A percentile compares a stretch with the other conserved stretches of the same genome.
Evolutionary conservation across 2,329 filamentous ascomycete genomes (phyloP).

Genomic region (Apiospora aurea): DNA sequence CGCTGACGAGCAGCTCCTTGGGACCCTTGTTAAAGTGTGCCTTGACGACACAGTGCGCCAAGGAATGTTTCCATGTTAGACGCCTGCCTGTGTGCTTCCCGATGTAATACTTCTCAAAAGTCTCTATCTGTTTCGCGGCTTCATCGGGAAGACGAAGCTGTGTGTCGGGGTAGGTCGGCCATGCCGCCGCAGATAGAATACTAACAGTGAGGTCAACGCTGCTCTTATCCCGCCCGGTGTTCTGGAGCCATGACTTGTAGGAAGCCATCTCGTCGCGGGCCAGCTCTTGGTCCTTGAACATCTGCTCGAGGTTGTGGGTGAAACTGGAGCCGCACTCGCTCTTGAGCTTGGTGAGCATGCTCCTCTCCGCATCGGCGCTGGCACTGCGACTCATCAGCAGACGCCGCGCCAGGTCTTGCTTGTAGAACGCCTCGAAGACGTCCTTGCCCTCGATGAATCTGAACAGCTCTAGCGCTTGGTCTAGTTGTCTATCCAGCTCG

Average conservation of each 20-base stretch:
- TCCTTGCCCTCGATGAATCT: slow-evolving; percentile 97
- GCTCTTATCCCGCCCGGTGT: slow-evolving; percentile 52
- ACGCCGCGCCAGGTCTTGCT: slow-evolving; percentile 90
- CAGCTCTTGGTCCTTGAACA: slow-evolving; percentile 98
- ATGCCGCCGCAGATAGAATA: slow-evolving; percentile 88
- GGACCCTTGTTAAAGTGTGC: slow-evolving; percentile 79
- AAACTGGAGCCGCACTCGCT: slow-evolving; percentile 93
- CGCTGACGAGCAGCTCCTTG: slow-evolving; percentile 90
- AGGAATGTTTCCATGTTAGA: slow-evolving; percentile 88
- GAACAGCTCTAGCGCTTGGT: slow-evolving; percentile 93
- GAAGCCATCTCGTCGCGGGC: slow-evolving; percentile 91
- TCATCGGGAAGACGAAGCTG: slow-evolving; percentile 76
- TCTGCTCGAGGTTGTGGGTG: slow-evolving; percentile 96
- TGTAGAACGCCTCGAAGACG: slow-evolving; percentile 98
- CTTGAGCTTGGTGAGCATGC: slow-evolving; percentile 91
- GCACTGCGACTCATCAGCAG: slow-evolving; percentile 92
- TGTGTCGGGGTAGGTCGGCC: slow-evolving; percentile 87
- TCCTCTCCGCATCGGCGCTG: slow-evolving; percentile 92
- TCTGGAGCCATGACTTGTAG: slow-evolving; percentile 74
- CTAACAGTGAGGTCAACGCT: slow-evolving; percentile 81
- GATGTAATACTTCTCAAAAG: slow-evolving; percentile 87
- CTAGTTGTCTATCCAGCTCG: slow-evolving; percentile 89
- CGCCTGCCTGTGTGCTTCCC: slow-evolving; percentile 87
- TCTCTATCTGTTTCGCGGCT: slow-evolving; percentile 77
- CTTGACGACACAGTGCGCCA: slow-evolving; percentile 89